Evolutionary conservation across 129 eudicot species (phyloP).

Genomic region (Gnaphalium uliginosum): DNA sequence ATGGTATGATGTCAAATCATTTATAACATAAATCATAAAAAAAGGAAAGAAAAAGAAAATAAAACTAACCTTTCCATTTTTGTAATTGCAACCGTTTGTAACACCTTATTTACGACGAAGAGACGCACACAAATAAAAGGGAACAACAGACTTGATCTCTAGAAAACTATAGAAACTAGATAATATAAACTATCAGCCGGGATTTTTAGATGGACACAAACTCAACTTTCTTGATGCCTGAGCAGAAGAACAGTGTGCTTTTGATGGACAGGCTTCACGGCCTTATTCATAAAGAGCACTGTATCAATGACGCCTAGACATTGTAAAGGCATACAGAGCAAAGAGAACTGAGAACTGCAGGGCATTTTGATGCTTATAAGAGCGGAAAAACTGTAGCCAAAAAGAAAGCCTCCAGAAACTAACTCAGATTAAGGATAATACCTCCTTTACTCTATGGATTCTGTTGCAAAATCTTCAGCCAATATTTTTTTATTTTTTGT

Average conservation of each 20-base stretch:
- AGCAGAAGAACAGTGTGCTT: slow-evolving; percentile 39
- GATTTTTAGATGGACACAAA: slow-evolving; percentile 30
- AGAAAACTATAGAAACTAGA: slow-evolving; percentile 40
- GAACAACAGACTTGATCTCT: slow-evolving; percentile 33
- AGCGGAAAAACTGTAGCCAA: slow-evolving; percentile 18
- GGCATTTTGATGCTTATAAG: slow-evolving; percentile 46
- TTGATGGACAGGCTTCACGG: slow-evolving; percentile 52
- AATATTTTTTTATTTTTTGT: slow-evolving; percentile 12
- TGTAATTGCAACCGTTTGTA: slow-evolving; percentile 41
- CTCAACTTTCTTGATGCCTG: slow-evolving; percentile 42
- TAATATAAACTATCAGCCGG: slow-evolving; percentile 36
- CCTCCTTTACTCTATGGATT: slow-evolving; percentile 33
- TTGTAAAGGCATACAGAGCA: slow-evolving; percentile 30
- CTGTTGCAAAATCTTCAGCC: slow-evolving; percentile 44
- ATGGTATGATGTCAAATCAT: background rate
- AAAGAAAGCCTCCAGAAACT: slow-evolving; percentile 34
- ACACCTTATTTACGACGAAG: slow-evolving; percentile 47
- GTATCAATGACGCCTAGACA: slow-evolving; percentile 31
- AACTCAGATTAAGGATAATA: slow-evolving; percentile 26
- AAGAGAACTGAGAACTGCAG: slow-evolving; percentile 36
- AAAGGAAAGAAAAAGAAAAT: background rate
- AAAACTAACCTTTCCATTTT: slow-evolving; percentile 83
- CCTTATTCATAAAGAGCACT: slow-evolving; percentile 46
- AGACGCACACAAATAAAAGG: slow-evolving; percentile 34
- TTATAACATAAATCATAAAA: slow-evolving; percentile 5